Evolutionary conservation across 352 stramenopile species (phyloP).

Genomic region (Blastocystis sp.): DNA sequence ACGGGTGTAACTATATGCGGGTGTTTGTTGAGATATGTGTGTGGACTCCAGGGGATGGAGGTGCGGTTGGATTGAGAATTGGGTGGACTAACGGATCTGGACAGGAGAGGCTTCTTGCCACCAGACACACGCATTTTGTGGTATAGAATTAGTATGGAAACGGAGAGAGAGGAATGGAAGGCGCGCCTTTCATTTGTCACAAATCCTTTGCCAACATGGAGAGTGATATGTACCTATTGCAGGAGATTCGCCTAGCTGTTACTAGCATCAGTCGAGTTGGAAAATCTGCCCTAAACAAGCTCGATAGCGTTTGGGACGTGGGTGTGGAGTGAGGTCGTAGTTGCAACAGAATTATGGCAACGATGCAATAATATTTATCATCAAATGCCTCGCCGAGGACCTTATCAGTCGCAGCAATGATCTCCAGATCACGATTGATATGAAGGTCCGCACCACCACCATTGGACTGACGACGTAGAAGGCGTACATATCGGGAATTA

Average conservation of each 20-base stretch:
- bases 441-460: slow-evolving; percentile 14
- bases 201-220: background rate
- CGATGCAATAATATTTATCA: slow-evolving; percentile 27
- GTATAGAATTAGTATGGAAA: too few species aligned
- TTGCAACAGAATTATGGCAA: background rate
- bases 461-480: background rate
- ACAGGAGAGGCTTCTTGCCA: too few species aligned
- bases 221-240: slow-evolving; percentile 25
- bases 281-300: slow-evolving; percentile 5
- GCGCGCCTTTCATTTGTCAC: too few species aligned
- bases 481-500: background rate
- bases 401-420: background rate
- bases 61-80: too few species aligned
- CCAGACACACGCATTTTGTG: too few species aligned
- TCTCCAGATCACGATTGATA: background rate
- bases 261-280: background rate
- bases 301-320: background rate
- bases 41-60: too few species aligned
- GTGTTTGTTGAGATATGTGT: slow-evolving; percentile 27
- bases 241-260: slow-evolving; percentile 39
- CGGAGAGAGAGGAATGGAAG: too few species aligned
- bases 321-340: background rate
- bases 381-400: slow-evolving; percentile 33
- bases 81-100: too few species aligned
- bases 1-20: background rate